phyloP scores from a whole-genome alignment of 352 stramenopile species.

The Pythium monospermum region DNA sequence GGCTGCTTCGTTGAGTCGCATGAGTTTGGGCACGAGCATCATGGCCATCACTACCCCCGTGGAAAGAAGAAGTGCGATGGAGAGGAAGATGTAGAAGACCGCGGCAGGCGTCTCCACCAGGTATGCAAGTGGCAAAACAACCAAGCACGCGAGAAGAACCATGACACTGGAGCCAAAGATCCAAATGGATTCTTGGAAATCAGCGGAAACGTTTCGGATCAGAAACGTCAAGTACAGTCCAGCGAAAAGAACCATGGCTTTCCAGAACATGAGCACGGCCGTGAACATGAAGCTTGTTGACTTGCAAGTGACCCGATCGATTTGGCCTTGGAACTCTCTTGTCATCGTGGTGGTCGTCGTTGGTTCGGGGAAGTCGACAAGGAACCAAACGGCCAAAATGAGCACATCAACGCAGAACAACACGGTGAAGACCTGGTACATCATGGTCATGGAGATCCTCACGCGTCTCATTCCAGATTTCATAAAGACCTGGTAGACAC shows the following conservation, averaged over 20 bases:
- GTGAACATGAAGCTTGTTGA: slow-evolving; percentile 31
- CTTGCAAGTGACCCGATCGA: slow-evolving; percentile 19
- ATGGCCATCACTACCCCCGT: slow-evolving; percentile 22
- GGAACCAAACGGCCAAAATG: slow-evolving; percentile 27
- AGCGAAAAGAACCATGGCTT: slow-evolving; percentile 26
- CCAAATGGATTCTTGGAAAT: slow-evolving; percentile 44
- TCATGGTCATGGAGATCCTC: slow-evolving; percentile 14
- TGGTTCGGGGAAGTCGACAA: slow-evolving; percentile 21
- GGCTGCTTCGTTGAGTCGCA: slow-evolving; percentile 12
- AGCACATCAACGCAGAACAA: slow-evolving; percentile 21
- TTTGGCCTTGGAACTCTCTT: slow-evolving; percentile 11
- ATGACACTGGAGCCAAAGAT: slow-evolving; percentile 28
- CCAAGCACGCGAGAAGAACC: slow-evolving; percentile 21
- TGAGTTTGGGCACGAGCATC: slow-evolving; percentile 24
- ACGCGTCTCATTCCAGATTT: slow-evolving; percentile 20
- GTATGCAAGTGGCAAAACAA: slow-evolving; percentile 29
- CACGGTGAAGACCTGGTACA: slow-evolving; percentile 15
- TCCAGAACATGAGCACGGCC: slow-evolving; percentile 32
- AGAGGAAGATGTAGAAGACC: slow-evolving; percentile 24
- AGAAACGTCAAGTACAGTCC: slow-evolving; percentile 24
- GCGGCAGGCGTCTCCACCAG: slow-evolving; percentile 20
- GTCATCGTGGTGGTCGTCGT: neutral
- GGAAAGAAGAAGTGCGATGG: slow-evolving; percentile 8
- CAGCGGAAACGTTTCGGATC: slow-evolving; percentile 27
- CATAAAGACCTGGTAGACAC: slow-evolving; percentile 37